Evolutionary conservation across 495 filamentous ascomycete genomes (phyloP).

Genomic region (Ramalina intermedia): DNA sequence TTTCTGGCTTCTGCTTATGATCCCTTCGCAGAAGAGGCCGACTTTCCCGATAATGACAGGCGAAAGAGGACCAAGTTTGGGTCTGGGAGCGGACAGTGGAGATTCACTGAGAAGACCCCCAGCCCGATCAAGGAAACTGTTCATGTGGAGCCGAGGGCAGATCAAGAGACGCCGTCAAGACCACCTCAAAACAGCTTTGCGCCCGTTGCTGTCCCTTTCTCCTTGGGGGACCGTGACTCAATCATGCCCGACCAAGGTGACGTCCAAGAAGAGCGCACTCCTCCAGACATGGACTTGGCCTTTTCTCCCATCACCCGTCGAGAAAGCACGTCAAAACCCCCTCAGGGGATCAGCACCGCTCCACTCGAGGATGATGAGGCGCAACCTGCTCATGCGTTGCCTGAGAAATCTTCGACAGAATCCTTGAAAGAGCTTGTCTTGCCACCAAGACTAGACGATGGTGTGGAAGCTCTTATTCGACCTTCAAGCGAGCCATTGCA

Average conservation of each 20-base stretch:
- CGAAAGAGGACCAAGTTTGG: conserved; percentile 64
- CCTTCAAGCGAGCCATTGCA: no score
- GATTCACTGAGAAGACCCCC: conserved; percentile 48
- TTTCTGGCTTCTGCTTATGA: conserved; percentile 44
- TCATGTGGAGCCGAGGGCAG: not conserved
- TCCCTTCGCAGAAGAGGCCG: conserved; percentile 59
- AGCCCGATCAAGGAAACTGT: conserved; percentile 42
- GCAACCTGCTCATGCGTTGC: no score
- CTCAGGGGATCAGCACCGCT: no score
- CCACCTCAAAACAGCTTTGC: no score
- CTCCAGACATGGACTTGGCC: not conserved
- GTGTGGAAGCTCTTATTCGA: no score
- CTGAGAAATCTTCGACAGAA: no score
- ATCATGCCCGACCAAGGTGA: not conserved
- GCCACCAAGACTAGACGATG: no score
- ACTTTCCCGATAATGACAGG: conserved; percentile 43
- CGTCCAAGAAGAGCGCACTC: conserved; percentile 11
- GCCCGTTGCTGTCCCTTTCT: no score
- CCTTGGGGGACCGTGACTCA: no score
- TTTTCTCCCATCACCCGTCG: not conserved
- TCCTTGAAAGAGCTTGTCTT: no score
- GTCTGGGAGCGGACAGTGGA: conserved; percentile 52
- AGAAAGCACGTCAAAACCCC: no score
- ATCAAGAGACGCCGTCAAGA: not conserved
- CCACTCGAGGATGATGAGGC: no score